Conservation (phyloP, 169 alveolate species). For the Toxoplasma gondii region DNA sequence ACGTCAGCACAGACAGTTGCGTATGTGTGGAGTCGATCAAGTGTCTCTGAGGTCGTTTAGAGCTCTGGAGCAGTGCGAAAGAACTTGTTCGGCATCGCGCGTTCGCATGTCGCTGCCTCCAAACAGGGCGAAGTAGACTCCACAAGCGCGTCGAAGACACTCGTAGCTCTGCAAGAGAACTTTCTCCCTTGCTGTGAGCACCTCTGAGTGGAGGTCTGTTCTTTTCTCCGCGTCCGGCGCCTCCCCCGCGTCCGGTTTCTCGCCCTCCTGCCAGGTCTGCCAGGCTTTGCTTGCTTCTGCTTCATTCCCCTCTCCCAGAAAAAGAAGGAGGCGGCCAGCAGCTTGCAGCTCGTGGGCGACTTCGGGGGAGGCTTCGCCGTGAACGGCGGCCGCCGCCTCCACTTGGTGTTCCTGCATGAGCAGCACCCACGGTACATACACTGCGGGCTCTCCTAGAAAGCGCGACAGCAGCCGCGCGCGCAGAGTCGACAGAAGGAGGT, state of each 20-base stretch:
- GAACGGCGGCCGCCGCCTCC: conserved; percentile 11
- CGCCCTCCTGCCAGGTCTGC: background rate
- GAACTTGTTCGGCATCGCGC: background rate
- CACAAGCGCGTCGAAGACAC: conserved; percentile 10
- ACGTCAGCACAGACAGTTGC: too few relatives aligned
- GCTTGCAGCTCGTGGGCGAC: background rate
- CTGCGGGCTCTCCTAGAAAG: background rate
- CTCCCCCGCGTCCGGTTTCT: background rate
- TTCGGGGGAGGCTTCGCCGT: background rate
- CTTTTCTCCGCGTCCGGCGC: background rate
- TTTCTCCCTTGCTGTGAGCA: background rate
- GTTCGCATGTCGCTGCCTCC: background rate
- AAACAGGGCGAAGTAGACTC: background rate
- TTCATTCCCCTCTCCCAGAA: background rate
- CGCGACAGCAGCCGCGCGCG: background rate
- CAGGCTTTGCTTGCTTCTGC: background rate
- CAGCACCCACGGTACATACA: conserved; percentile 3
- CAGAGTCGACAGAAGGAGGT: background rate
- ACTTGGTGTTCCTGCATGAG: background rate
- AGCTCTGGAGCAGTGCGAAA: background rate
- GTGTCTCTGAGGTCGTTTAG: background rate
- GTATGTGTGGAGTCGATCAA: too few relatives aligned
- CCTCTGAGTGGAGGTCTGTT: background rate
- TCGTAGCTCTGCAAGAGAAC: conserved; percentile 8
- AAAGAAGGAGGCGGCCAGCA: background rate